Conservation (phyloP, 495 filamentous ascomycete species). For the Amniculicola lignicola region DNA sequence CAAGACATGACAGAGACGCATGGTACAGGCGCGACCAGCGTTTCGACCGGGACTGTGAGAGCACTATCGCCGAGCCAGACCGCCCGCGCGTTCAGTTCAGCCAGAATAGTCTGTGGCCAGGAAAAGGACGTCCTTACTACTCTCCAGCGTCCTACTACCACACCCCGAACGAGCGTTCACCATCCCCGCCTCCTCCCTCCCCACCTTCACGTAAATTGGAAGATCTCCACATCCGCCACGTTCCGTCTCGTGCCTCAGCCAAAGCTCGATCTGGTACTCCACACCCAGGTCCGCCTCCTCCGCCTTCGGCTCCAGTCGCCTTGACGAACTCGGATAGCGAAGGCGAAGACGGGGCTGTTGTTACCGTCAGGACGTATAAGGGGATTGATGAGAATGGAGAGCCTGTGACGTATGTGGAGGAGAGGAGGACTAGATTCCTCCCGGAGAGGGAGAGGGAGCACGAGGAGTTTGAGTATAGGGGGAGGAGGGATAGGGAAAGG, state of each 20-base stretch:
- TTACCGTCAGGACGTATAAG: slow-evolving; percentile 11
- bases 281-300: not conserved
- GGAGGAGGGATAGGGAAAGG: too few species aligned
- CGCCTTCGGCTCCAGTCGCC: not conserved
- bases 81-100: not conserved
- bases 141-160: not conserved
- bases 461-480: too few species aligned
- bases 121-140: not conserved
- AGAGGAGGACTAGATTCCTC: slow-evolving; percentile 9
- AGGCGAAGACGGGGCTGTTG: slow-evolving; percentile 15
- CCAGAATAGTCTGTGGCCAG: not conserved
- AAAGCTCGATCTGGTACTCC: not conserved
- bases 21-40: not conserved
- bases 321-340: not conserved
- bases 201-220: not conserved
- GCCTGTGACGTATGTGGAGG: slow-evolving; percentile 21
- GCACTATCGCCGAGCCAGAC: not conserved
- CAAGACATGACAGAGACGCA: not conserved
- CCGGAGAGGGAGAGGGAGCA: not conserved
- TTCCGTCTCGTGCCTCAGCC: not conserved
- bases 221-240: slow-evolving; percentile 2
- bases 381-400: slow-evolving; percentile 21
- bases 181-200: slow-evolving; percentile 4
- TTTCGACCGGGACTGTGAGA: not conserved
- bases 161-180: not conserved